Evolutionary conservation across 1,284 basidiomycete species (phyloP).

Genomic region (Naganishia sp.): DNA sequence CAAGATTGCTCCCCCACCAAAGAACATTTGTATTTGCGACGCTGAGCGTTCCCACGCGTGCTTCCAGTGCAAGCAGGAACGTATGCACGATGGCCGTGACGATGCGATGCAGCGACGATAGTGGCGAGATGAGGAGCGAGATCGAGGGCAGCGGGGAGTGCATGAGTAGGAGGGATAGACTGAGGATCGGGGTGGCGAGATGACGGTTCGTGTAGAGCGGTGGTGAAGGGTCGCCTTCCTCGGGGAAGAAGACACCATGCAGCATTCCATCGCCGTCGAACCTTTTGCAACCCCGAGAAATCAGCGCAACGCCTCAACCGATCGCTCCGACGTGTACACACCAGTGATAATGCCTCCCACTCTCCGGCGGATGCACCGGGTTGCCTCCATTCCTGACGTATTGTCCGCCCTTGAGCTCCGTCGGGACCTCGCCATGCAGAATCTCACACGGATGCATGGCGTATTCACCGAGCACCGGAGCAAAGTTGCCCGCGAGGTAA

Average conservation of each 20-base stretch:
- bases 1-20: constrained; percentile 49
- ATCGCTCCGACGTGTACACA: constrained; percentile 18
- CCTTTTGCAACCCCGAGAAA: constrained; percentile 33
- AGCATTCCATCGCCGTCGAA: constrained; percentile 58
- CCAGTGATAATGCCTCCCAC: constrained; percentile 49
- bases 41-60: constrained; percentile 49
- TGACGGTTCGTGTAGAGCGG: constrained; percentile 45
- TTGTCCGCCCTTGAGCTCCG: constrained; percentile 47
- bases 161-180: constrained; percentile 42
- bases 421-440: constrained; percentile 41
- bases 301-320: background rate
- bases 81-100: constrained; percentile 53
- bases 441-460: constrained; percentile 42
- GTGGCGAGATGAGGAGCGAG: constrained; percentile 56
- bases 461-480: constrained; percentile 44
- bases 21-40: constrained; percentile 58
- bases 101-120: constrained; percentile 50
- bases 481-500: constrained; percentile 48
- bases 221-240: constrained; percentile 20
- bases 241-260: constrained; percentile 55
- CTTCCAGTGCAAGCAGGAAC: constrained; percentile 46
- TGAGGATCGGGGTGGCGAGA: constrained; percentile 43
- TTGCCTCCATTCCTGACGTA: constrained; percentile 59
- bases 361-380: constrained; percentile 51
- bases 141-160: constrained; percentile 57